phyloP scores from a whole-genome alignment of 2,329 filamentous ascomycete genomes.

The Sclerotinia nivalis region DNA sequence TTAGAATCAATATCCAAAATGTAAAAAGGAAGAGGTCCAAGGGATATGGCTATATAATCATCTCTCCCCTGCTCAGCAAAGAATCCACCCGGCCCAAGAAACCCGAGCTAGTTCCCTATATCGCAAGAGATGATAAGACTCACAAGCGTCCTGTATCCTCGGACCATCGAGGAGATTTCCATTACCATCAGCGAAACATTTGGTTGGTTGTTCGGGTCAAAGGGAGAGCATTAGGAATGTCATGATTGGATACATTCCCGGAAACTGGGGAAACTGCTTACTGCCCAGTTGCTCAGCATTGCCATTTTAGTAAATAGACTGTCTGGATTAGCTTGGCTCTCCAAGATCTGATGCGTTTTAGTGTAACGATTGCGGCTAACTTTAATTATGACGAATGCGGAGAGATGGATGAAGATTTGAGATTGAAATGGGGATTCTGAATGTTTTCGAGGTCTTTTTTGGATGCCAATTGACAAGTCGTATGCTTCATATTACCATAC shows the following conservation, averaged over 20 bases:
- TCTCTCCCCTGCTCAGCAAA: background rate
- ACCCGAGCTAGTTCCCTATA: slow-evolving; percentile 26
- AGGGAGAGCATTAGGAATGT: slow-evolving; percentile 18
- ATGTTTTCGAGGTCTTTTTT: background rate
- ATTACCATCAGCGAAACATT: background rate
- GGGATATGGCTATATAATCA: background rate
- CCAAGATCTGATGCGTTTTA: slow-evolving; percentile 10
- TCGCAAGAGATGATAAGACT: slow-evolving; percentile 5
- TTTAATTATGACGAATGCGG: slow-evolving; percentile 7
- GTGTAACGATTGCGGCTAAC: background rate
- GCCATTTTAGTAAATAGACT: slow-evolving; percentile 3
- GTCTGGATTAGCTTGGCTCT: slow-evolving; percentile 2
- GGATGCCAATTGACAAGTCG: background rate
- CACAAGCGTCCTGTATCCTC: slow-evolving; percentile 17
- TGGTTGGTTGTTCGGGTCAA: slow-evolving; percentile 19
- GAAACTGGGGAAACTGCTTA: slow-evolving; percentile 15
- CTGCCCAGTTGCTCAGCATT: background rate
- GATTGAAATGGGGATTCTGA: background rate
- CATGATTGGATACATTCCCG: slow-evolving; percentile 24
- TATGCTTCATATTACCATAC: background rate
- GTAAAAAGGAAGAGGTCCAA: background rate
- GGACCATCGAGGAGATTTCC: slow-evolving; percentile 22
- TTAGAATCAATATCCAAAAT: background rate
- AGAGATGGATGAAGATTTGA: background rate
- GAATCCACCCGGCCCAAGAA: slow-evolving; percentile 2